Percentiles rank a stretch among this genome's conserved stretches.
phyloP scores from a whole-genome alignment of 2,329 filamentous ascomycete genomes.

The Chrysoporthe deuterocubensis region DNA sequence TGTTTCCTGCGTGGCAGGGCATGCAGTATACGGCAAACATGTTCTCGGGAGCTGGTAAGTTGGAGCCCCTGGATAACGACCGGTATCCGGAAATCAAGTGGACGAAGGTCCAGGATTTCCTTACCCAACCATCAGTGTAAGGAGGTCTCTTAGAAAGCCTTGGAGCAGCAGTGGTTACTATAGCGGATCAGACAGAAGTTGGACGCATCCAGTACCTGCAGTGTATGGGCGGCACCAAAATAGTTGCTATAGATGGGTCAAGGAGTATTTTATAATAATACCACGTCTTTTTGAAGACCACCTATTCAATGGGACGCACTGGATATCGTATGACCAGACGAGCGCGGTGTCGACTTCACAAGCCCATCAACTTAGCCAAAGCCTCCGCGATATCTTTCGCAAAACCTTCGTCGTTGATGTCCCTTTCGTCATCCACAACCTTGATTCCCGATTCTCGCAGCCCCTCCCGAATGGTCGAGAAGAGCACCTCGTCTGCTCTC shows the following conservation, averaged over 20 bases:
- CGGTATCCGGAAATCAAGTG: conserved; percentile 30
- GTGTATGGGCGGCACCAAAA: too few relatives aligned
- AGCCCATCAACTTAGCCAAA: conserved; percentile 39
- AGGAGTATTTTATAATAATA: too few relatives aligned
- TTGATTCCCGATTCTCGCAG: conserved; percentile 53
- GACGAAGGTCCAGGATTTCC: conserved; percentile 26
- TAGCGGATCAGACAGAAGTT: neutral
- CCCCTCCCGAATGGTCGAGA: conserved; percentile 53
- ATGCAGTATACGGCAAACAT: conserved; percentile 32
- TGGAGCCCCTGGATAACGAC: conserved; percentile 30
- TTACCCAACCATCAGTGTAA: neutral
- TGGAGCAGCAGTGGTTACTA: neutral
- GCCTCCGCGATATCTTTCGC: conserved; percentile 51
- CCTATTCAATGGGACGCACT: too few relatives aligned
- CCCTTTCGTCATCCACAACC: conserved; percentile 52
- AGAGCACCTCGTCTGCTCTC: conserved; percentile 52
- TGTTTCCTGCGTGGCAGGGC: conserved; percentile 31
- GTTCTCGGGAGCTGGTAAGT: conserved; percentile 28
- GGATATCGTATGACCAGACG: too few relatives aligned
- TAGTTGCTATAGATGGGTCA: too few relatives aligned
- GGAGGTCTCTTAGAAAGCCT: too few relatives aligned
- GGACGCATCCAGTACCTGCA: neutral
- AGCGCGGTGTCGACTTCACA: neutral
- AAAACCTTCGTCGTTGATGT: conserved; percentile 60
- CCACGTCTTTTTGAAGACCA: too few relatives aligned